Evolutionary conservation across 2,329 filamentous ascomycete species (phyloP).

Genomic region (Colletotrichum melonis): DNA sequence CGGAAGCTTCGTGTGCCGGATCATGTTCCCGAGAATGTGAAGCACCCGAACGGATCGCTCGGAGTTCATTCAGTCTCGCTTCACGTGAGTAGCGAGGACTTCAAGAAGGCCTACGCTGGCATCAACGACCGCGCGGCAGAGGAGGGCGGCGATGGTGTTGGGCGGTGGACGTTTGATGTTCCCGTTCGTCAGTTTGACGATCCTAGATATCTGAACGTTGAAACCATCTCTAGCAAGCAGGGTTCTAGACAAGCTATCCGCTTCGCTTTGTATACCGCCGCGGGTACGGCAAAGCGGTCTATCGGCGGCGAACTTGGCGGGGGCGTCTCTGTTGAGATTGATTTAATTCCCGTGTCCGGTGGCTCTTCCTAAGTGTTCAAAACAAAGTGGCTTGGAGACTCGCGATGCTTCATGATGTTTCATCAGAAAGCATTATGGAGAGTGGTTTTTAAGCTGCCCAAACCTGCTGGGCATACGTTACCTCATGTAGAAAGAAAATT

Average conservation of each 20-base stretch:
- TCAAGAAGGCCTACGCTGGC: constrained; percentile 27
- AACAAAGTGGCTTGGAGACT: constrained; percentile 36
- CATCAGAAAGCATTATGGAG: too few species aligned
- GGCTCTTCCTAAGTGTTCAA: neutral
- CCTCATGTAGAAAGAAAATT: too few species aligned
- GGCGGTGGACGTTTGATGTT: constrained; percentile 20
- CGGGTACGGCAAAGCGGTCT: constrained; percentile 11
- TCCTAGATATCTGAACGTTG: constrained; percentile 10
- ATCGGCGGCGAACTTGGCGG: constrained; percentile 24
- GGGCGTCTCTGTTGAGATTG: constrained; percentile 17
- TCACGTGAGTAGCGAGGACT: constrained; percentile 39
- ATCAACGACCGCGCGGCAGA: constrained; percentile 14
- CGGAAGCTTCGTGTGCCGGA: constrained; percentile 66
- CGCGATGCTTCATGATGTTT: too few species aligned
- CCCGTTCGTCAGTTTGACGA: constrained; percentile 30
- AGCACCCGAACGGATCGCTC: constrained; percentile 62
- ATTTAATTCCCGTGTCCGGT: constrained; percentile 14
- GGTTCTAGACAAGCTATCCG: neutral
- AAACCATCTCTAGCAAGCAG: neutral
- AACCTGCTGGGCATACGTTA: too few species aligned
- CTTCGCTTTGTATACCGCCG: constrained; percentile 11
- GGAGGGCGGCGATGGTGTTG: constrained; percentile 3
- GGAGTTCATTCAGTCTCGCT: constrained; percentile 61
- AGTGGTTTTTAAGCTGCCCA: too few species aligned
- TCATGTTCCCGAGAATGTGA: constrained; percentile 46